A percentile compares a stretch with the other conserved stretches of the same genome.
Evolutionary conservation across 306 rosid species (phyloP).

Genomic region (Glycine latifolia): DNA sequence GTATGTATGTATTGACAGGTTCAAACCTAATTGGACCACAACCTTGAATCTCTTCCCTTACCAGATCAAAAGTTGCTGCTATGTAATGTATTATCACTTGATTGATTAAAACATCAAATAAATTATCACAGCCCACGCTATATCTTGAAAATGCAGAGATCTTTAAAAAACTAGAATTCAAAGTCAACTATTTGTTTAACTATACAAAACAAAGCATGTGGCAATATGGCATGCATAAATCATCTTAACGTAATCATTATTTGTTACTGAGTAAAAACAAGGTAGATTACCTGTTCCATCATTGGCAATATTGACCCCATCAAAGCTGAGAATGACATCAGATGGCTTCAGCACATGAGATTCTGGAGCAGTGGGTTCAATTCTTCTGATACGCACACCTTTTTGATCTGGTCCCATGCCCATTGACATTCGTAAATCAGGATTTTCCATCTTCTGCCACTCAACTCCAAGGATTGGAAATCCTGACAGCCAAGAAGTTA

Average conservation of each 20-base stretch:
- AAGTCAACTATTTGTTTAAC: background rate
- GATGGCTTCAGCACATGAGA: slow-evolving; percentile 77
- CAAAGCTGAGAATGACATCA: slow-evolving; percentile 84
- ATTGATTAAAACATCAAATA: too few relatives aligned
- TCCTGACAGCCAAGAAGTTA: slow-evolving; percentile 52
- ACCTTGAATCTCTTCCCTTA: too few relatives aligned
- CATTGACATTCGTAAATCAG: slow-evolving; percentile 74
- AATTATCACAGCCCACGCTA: too few relatives aligned
- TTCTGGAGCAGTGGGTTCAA: slow-evolving; percentile 85
- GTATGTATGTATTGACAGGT: too few relatives aligned
- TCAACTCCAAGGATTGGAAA: slow-evolving; percentile 87
- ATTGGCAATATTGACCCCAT: slow-evolving; percentile 77
- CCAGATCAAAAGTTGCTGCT: too few relatives aligned
- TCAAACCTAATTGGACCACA: too few relatives aligned
- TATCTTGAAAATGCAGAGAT: too few relatives aligned
- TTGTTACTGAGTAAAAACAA: slow-evolving; percentile 3
- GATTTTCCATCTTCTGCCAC: slow-evolving; percentile 97
- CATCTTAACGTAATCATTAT: background rate
- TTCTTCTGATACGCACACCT: slow-evolving; percentile 89
- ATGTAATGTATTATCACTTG: too few relatives aligned
- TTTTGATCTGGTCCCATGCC: slow-evolving; percentile 80
- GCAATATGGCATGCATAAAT: slow-evolving; percentile 4
- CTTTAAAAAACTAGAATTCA: too few relatives aligned
- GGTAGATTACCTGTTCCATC: slow-evolving; percentile 76
- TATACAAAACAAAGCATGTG: slow-evolving; percentile 2